Evolutionary conservation across 208 protist genomes (phyloP), one percentile per base, ranked within the genome.

Genomic region (Trypanosomatidae sp.): DNA sequence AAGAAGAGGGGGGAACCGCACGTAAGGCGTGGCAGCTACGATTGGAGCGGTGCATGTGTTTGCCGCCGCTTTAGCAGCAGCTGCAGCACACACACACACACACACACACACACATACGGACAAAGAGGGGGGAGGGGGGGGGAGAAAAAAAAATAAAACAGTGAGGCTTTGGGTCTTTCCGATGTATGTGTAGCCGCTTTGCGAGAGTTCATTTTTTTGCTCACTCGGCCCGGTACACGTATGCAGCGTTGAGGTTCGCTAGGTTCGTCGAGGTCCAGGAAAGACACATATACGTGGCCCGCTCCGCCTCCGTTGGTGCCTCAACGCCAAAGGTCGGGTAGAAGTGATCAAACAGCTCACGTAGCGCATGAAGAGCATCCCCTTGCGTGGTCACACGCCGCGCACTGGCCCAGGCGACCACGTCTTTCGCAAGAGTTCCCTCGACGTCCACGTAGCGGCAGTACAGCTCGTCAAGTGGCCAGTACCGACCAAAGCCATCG

Each of bases 401-500:
- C 28, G 74, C 50, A 41, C 84, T 74, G 10, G 83, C 92, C 89
- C 89, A 95, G 39, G 70, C 71, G n/a, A 83, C 71, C 13, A 82
- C 89, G 36, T 79, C 43, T 0, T 76, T 52, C 22, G 80, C 83
- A 6, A 92, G 50, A 13, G n/a, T 62, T 0, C 88, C 90, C 19
- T 73, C 65, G 15, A 88, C 84, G 8, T 91, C 84, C 5, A 95
- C 74, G 79, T 93, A 81, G 62, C 84, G 75, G 77, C 89, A 89
- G 77, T 97, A 97, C 22, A 97, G 77, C 66, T 90, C 80, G 44
- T 95, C 76, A 12, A 83, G 66, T 13, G 92, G 92, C 91, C 92
- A 97, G 74, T 92, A 97, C 15, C 92, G 87, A 13, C 92, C 89
- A 66, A 97, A 80, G 55, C 91, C 91, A 78, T 97, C 92, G 53